Conservation (phyloP, 352 stramenopile species). For the Pythium guiyangense region DNA sequence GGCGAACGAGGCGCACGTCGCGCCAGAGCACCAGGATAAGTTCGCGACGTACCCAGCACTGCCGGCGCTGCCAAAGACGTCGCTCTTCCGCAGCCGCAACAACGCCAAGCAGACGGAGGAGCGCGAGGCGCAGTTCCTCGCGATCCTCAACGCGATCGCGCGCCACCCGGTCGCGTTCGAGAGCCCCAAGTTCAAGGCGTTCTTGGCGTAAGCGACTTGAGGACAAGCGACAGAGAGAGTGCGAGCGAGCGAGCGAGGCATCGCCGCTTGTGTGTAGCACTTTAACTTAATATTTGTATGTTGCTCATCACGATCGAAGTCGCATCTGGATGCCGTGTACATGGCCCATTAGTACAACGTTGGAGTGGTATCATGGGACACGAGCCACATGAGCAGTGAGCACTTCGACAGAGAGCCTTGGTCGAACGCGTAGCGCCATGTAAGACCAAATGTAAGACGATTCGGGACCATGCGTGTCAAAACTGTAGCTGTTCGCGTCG, state of each 20-base stretch:
- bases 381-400: too few species aligned
- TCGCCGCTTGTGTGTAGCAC: too few species aligned
- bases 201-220: constrained; percentile 28
- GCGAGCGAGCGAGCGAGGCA: neutral
- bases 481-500: too few species aligned
- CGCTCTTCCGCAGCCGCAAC: constrained; percentile 33
- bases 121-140: constrained; percentile 50
- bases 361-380: too few species aligned
- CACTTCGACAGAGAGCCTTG: too few species aligned
- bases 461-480: too few species aligned
- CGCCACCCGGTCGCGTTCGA: constrained; percentile 43
- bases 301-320: too few species aligned
- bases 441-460: too few species aligned
- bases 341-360: too few species aligned
- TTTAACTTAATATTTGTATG: too few species aligned
- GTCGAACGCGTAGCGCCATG: too few species aligned
- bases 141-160: constrained; percentile 62
- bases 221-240: neutral
- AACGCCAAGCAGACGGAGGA: constrained; percentile 53
- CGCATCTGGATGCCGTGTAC: too few species aligned
- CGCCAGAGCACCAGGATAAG: constrained; percentile 33
- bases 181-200: constrained; percentile 40
- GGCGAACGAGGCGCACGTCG: constrained; percentile 51
- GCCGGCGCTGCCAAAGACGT: constrained; percentile 42
- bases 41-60: constrained; percentile 59